A percentile compares a stretch with the other conserved stretches of the same genome.
Conservation (phyloP, 306 rosid species). For the Luffa acutangula region DNA sequence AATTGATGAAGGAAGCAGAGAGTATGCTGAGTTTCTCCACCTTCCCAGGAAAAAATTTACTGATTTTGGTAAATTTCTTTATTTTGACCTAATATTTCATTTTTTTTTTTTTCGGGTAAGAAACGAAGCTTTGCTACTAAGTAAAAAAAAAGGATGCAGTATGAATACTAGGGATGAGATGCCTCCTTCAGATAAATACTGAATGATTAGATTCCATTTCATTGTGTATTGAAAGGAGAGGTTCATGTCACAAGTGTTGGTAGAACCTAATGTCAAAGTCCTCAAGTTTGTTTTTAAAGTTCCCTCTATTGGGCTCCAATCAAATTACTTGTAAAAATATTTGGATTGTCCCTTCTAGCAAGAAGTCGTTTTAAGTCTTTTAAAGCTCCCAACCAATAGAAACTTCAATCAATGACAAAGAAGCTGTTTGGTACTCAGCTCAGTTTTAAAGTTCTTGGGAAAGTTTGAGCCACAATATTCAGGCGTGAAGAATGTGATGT, state of each 20-base stretch:
- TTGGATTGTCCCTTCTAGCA: not conserved
- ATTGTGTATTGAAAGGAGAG: not conserved
- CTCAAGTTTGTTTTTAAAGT: not conserved
- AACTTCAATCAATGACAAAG: not conserved
- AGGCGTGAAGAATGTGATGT: not conserved
- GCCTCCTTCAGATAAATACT: not conserved
- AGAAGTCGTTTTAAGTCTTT: not conserved
- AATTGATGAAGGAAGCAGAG: conserved; percentile 66
- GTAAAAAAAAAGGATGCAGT: not conserved
- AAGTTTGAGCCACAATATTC: not conserved
- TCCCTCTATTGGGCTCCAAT: not conserved
- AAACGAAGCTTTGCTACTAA: not conserved
- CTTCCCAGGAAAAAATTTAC: conserved; percentile 68
- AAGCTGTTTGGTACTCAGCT: not conserved
- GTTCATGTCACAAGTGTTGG: not conserved
- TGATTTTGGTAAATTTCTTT: conserved; percentile 52
- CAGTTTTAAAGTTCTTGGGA: not conserved
- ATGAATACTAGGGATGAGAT: not conserved
- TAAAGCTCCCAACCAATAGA: not conserved
- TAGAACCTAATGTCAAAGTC: not conserved
- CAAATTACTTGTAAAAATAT: not conserved
- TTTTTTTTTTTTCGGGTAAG: not conserved
- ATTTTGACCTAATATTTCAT: not conserved
- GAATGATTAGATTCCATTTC: not conserved
- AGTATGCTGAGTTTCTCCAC: conserved; percentile 83